Evolutionary conservation across 2,329 filamentous ascomycete species (phyloP), one percentile per base, ranked within the genome.

Genomic region (Botrytis paeoniae): DNA sequence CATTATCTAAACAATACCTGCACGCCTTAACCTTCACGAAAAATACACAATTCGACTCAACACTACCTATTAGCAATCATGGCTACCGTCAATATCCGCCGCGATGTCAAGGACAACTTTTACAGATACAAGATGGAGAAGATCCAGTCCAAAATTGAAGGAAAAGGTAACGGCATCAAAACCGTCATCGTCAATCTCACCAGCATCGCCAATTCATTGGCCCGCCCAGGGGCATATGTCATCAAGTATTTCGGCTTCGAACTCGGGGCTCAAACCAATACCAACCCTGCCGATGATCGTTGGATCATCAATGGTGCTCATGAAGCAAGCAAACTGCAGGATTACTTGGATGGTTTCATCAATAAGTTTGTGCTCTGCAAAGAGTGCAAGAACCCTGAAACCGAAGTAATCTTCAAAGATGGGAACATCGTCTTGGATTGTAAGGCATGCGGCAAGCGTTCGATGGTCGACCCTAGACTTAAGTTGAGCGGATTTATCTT

Each of bases 91-190:
- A 99, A 99, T 86, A 95, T 98, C 85, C 95, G 95, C 85, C 94
- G 93, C 85, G 95, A 98, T 92, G 92, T 97, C 87, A 92, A 92
- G 88, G 96, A 99, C 86, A 92, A 92, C 86, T 99, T 98, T 91
- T 99, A 99, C 87, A 96, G 96, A 84, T 99, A 99, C 91, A 99
- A 99, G 91, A 99, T 99, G 96, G 96, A 98, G 87, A 92, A 91
- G 80, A 87, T 99, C 83, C 94, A 97, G 88, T 97, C 96, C 84
- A 99, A 99, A 89, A 97, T 99, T 80, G 96, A 99, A 86, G 96
- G 96, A 85, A 99, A 99, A 86, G 96, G 96, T 79, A 99, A 99
- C 86, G 96, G 96, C 82, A 99, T 99, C 90, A 99, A 99, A 88
- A 99, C 88, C 80, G 96, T 99, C 81, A 92, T 99, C 80, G 94